Percentiles rank a stretch among this genome's conserved stretches.
These are phyloP conservation scores for Spinacia oleracea DNA, from an alignment of 179 eudicot species.

Conservation along the genomic window DNA sequence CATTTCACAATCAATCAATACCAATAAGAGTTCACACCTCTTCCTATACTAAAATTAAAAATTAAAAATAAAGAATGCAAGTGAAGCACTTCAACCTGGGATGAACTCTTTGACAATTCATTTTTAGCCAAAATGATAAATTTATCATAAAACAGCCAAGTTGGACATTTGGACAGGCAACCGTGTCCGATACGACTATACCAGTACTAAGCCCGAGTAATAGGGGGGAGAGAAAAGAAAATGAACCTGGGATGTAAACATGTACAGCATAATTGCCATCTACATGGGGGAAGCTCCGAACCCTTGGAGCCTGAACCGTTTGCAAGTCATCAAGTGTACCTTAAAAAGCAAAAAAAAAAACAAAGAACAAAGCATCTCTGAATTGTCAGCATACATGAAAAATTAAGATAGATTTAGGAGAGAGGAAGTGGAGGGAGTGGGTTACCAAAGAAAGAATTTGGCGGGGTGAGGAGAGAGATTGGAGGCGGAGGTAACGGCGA, in stretches of 20 bases:
- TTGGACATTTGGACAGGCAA: no score
- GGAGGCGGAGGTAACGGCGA: constrained; percentile 71
- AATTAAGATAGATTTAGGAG: constrained; percentile 21
- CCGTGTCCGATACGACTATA: no score
- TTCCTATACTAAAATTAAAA: no score
- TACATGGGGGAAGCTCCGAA: constrained; percentile 84
- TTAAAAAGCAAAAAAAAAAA: constrained; percentile 12
- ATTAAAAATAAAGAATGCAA: no score
- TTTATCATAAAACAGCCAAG: no score
- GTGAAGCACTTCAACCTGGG: no score
- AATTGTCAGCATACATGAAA: not conserved
- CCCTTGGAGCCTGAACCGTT: constrained; percentile 44
- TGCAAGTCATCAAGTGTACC: constrained; percentile 39
- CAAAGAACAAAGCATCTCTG: constrained; percentile 19
- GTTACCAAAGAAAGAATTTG: constrained; percentile 45
- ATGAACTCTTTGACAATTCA: no score
- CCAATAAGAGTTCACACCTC: not conserved
- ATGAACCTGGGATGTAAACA: constrained; percentile 78
- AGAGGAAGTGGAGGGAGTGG: constrained; percentile 63
- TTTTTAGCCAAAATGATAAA: no score
- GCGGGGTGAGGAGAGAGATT: constrained; percentile 58
- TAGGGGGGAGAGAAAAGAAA: not conserved
- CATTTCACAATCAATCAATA: constrained; percentile 3
- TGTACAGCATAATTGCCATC: constrained; percentile 87
- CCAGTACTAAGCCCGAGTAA: no score